Base-by-base conservation (phyloP, 179 eudicot genomes). In the Pouteria campechiana region DNA sequence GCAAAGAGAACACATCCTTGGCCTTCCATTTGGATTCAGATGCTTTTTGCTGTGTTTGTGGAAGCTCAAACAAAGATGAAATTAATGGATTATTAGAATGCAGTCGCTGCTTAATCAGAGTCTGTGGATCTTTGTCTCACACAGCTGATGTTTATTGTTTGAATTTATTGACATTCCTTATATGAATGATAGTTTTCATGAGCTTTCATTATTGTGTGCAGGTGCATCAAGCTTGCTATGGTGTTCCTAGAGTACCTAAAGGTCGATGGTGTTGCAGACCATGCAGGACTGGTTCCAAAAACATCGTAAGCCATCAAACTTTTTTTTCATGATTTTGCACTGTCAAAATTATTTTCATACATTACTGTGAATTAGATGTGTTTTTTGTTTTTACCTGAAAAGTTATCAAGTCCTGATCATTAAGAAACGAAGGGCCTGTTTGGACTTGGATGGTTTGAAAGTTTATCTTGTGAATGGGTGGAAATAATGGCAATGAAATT, bases 191-290 rank as follows among this genome's bases (percentile, higher is more conserved):
- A 25, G 25, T 36, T 41, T 20, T 36, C 6, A 15, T 30, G 42
- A 20, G 35, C 33, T 34, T 41, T 16, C n/a, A 41, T 40, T 34
- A 4, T 37, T 17, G 30, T 54, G 45, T 34, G 37, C 68, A 77
- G 84, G 66, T 77, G 54, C 84, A 77, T 67, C 84, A 73, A 32
- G 84, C 77, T 60, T 77, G 84, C 60, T 77, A 77, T 59, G 84
- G 84, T 18, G 61, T 73, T 61, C 41, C 77, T 12, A 65, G 55
- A 48, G 74, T 67, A 34, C 74, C 80, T 52, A 73, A 67, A 64
- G 62, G 61, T 31, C 57, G 58, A 24, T 77, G 84, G 84, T 47
- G 44, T 46, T 77, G 84, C 50, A 77, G 84, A 50, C 80, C 84
- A 7, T 77, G 84, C 74, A 57, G 52, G 46, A 58, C 78, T 32